Conservation (phyloP, 2,329 filamentous ascomycete genomes). For the Aspergillus pseudoterreus region DNA sequence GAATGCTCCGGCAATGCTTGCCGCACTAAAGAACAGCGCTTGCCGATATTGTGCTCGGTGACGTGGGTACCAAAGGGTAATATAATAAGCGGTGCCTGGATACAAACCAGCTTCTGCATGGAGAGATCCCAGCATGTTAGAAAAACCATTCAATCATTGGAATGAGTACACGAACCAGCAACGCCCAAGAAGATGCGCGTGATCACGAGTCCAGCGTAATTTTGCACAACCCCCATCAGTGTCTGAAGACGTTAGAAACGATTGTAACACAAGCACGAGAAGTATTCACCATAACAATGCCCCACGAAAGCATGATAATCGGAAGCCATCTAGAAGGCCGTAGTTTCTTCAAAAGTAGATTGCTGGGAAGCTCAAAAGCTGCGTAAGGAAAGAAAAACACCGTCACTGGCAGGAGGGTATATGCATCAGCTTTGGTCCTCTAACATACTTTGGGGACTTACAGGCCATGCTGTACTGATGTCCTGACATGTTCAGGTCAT, state of each 20-base stretch:
- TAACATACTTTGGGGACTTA: constrained; percentile 2
- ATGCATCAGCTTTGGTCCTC: not conserved
- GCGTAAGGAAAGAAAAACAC: constrained; percentile 27
- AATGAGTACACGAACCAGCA: constrained; percentile 6
- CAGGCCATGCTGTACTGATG: constrained; percentile 30
- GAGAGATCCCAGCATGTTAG: not conserved
- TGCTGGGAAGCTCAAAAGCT: constrained; percentile 21
- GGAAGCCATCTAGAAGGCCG: constrained; percentile 28
- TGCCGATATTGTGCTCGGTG: constrained; percentile 42
- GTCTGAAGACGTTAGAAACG: constrained; percentile 24
- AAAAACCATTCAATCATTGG: not conserved
- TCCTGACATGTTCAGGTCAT: constrained; percentile 27
- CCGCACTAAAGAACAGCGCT: constrained; percentile 47
- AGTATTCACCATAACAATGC: constrained; percentile 39
- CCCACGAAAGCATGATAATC: constrained; percentile 40
- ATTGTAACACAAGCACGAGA: not conserved
- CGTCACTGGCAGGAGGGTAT: constrained; percentile 18
- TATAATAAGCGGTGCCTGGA: constrained; percentile 43
- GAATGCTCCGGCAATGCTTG: constrained; percentile 50
- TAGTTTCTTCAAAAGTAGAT: constrained; percentile 23
- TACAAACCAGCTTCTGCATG: constrained; percentile 39
- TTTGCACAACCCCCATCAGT: constrained; percentile 48
- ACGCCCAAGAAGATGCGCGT: constrained; percentile 47
- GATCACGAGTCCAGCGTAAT: constrained; percentile 44
- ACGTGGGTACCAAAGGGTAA: constrained; percentile 46